These are phyloP conservation scores for Phytophthora sansomeana DNA, from an alignment of 352 stramenopile species.

Conservation along the genomic window DNA sequence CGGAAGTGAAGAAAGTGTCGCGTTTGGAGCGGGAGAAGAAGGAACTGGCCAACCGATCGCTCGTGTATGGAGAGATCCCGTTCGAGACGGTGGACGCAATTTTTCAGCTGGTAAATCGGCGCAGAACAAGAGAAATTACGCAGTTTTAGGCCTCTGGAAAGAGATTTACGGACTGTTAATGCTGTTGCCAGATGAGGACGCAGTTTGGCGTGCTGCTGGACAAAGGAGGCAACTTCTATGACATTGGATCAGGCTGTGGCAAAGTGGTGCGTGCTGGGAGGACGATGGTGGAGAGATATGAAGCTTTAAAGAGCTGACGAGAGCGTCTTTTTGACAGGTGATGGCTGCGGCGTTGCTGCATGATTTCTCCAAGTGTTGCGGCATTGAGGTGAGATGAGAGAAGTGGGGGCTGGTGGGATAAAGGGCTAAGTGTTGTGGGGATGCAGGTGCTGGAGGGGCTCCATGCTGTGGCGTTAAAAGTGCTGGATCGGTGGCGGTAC, in stretches of 20 bases:
- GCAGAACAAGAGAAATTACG: not conserved
- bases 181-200: conserved; percentile 51
- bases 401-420: not conserved
- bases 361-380: conserved; percentile 72
- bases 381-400: conserved; percentile 49
- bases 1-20: conserved; percentile 63
- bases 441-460: conserved; percentile 62
- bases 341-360: conserved; percentile 67
- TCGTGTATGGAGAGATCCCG: conserved; percentile 72
- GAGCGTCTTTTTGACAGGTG: conserved; percentile 35
- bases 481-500: conserved; percentile 72
- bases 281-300: not conserved
- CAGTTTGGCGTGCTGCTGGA: conserved; percentile 70
- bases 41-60: conserved; percentile 65
- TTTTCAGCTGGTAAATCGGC: conserved; percentile 55
- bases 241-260: conserved; percentile 72
- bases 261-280: conserved; percentile 62
- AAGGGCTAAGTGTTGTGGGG: not conserved
- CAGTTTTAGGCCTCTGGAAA: not conserved
- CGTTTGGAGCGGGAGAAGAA: conserved; percentile 73
- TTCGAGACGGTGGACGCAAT: conserved; percentile 64
- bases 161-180: not conserved
- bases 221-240: conserved; percentile 73
- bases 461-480: conserved; percentile 65
- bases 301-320: not conserved